A percentile compares a stretch with the other conserved stretches of the same genome.
Conservation (phyloP, 148 eudicot genomes). For the Chenopodium album region DNA sequence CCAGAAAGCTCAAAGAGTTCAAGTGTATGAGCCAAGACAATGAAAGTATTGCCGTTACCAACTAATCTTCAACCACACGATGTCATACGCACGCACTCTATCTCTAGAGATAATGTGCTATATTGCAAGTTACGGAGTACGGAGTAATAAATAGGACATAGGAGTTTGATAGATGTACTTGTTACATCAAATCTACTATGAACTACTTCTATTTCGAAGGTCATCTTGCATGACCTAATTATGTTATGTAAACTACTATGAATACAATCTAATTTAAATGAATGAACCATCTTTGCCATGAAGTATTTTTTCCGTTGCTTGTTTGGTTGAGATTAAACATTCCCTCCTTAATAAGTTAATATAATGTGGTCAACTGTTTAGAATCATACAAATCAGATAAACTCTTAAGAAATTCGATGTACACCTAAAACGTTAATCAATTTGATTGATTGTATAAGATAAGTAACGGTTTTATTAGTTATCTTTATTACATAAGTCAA, state of each 20-base stretch:
- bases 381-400: too few species aligned
- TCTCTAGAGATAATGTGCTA: background rate
- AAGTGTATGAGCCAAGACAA: constrained; percentile 12
- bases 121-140: background rate
- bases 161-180: background rate
- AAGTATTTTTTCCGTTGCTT: too few species aligned
- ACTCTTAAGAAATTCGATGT: too few species aligned
- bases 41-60: constrained; percentile 5
- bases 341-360: too few species aligned
- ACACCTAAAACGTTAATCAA: too few species aligned
- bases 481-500: too few species aligned
- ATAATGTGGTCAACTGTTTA: too few species aligned
- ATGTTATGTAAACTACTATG: background rate
- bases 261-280: background rate
- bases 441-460: too few species aligned
- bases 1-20: constrained; percentile 34
- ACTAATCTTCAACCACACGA: background rate
- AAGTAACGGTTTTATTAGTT: too few species aligned
- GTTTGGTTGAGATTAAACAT: too few species aligned
- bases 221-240: background rate
- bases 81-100: too few species aligned
- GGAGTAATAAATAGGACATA: background rate
- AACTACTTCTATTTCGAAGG: background rate
- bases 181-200: background rate
- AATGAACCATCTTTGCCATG: too few species aligned